These are phyloP conservation scores for Escovopsis sp. DNA, from an alignment of 2,329 filamentous ascomycete species.

Conservation along the genomic window DNA sequence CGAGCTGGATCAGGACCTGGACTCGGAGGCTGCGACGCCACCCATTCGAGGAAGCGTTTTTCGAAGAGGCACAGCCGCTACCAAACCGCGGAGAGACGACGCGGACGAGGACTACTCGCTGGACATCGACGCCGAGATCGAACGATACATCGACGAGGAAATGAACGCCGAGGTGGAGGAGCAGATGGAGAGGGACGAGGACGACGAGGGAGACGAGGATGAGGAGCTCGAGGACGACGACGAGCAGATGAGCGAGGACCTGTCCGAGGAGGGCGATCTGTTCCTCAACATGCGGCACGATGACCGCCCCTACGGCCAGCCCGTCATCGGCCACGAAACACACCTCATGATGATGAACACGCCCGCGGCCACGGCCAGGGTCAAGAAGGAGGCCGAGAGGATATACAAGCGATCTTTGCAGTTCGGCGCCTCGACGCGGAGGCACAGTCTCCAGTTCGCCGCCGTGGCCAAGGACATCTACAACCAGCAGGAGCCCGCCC, in stretches of 20 bases:
- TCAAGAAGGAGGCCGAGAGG: conserved; percentile 39
- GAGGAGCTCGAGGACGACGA: conserved; percentile 23
- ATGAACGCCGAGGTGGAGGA: conserved; percentile 18
- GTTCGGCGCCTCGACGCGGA: conserved; percentile 25
- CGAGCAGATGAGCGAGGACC: conserved; percentile 24
- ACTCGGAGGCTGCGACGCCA: conserved; percentile 20
- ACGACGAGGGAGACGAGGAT: too few species aligned
- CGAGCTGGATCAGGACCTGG: conserved; percentile 17
- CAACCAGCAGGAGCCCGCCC: conserved; percentile 36
- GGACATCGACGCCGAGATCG: conserved; percentile 21
- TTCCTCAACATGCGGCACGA: conserved; percentile 34
- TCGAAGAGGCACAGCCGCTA: conserved; percentile 10
- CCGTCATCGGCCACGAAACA: conserved; percentile 28
- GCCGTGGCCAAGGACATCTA: conserved; percentile 58
- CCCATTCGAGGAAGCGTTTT: conserved; percentile 19
- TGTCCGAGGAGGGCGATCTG: conserved; percentile 28
- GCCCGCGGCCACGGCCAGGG: conserved; percentile 36
- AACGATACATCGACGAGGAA: conserved; percentile 20
- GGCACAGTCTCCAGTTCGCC: conserved; percentile 48
- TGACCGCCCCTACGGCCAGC: conserved; percentile 22
- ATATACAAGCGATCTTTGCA: conserved; percentile 38
- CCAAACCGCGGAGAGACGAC: conserved; percentile 7
- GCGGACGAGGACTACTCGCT: conserved; percentile 14
- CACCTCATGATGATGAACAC: conserved; percentile 41
- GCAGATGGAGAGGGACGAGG: conserved; percentile 20